Evolutionary conservation across 2,329 filamentous ascomycete genomes (phyloP), one percentile per base, ranked within the genome.

Genomic region (Eurotiales sp.): DNA sequence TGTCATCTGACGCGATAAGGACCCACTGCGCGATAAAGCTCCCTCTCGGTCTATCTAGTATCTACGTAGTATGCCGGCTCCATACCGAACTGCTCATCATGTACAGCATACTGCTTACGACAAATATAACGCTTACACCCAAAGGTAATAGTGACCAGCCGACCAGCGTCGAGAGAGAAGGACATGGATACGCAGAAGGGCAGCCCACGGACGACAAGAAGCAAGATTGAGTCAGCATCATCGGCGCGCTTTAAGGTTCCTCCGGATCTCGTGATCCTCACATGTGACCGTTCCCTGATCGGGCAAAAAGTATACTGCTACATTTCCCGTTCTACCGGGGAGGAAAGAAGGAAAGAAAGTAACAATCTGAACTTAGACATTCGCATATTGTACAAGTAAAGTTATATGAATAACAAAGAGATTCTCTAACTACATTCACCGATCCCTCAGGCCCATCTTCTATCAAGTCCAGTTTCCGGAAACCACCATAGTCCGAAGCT

Each of bases 1-100:
- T 21, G 47, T 50, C 47, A 50, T 50, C 39, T 50, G 47, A 50
- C 21, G 39, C 47, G 47, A 50, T 50, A 50, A 50, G 39, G 29
- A 27, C 39, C 47, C 47, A 43, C 46, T 25, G 39, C 39, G 22
- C 40, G 40, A 42, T 42, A 42, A 27, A 8, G 37, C 17, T n/a
- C 4, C 4, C 3, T 19, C n/a, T 17, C 34, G 11, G 34, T n/a
- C 34, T 17, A 15, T 6, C 8, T 14, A 27, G 5, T 10, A 5
- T 27, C 25, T 10, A 27, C 25, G n/a, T n/a, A n/a, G n/a, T n/a
- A n/a, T 27, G 25, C 25, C 5, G 25, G 10, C 5, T 27, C 25
- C 25, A 10, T 6, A 27, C 25, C 25, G 10, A 27, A 10, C 10
- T 27, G 10, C 25, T 27, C 25, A 5, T 5, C 10, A 27, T 27